Base-by-base conservation (phyloP, 345 rosid genomes). In the Eutrema japonicum region DNA sequence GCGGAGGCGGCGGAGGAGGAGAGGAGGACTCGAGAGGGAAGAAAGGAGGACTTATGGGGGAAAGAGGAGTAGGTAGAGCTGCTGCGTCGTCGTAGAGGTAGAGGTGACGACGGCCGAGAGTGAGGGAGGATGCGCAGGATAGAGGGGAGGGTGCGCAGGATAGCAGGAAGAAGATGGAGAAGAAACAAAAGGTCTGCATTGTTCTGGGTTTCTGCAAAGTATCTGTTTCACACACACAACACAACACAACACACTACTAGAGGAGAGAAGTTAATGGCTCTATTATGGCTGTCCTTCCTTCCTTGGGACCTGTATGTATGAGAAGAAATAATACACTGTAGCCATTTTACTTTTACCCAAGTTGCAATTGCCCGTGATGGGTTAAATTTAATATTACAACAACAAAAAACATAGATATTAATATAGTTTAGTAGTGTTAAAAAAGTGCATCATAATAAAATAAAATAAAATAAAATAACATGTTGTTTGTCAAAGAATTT, bases 81-180 rank as follows among this genome's bases (percentile, higher is more conserved):
- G 75, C 8, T 75, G 85, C 50, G 9, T 89, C 93, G 46, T 90
- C 82, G 76, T 85, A 94, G 69, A 95, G 98, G 76, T 85, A 94
- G 69, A 95, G 98, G 79, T 79, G 79, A 66, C 99, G 78, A 42
- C 98, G 95, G 81, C 49, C 36, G 57, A 79, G 50, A 72, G 16
- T n/a, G 2, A 7, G 49, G 26, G 73, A 8, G 68, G 76, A 65
- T 12, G 80, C 72, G 80, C 50, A 71, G 33, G 80, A 18, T 75
- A 63, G 27, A 36, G 32, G 33, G 45, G 10, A 26, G 14, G 56
- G 42, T 38, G 80, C 76, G 77, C 48, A 71, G 0, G 77, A 40
- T 55, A 82, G 77, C 77, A 82, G n/a, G 76, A 77, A 71, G 63
- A 59, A 10, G 70, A 73, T 5, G 68, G 70, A 32, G 72, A 70